Percentiles rank a stretch among this genome's conserved stretches.
These are phyloP conservation scores for Aspergillus fructus DNA, from an alignment of 2,329 filamentous ascomycete species.

Conservation along the genomic window DNA sequence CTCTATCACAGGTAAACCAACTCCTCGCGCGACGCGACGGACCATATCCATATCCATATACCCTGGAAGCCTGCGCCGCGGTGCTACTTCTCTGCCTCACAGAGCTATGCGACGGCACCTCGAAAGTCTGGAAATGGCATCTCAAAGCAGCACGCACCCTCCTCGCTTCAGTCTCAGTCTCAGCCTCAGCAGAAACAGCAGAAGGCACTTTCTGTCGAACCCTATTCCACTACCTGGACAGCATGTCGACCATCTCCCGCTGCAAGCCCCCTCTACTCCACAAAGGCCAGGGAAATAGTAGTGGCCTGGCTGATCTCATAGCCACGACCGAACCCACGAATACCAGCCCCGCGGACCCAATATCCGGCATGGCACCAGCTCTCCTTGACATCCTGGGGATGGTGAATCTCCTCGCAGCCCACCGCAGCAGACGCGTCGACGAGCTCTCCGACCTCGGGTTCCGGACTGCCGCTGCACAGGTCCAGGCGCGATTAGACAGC, in stretches of 20 bases:
- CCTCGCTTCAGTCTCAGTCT: constrained; percentile 30
- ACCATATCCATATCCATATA: constrained; percentile 1
- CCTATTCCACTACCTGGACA: constrained; percentile 37
- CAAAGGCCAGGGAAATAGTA: no score
- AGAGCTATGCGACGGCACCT: constrained; percentile 29
- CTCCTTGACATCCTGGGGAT: constrained; percentile 28
- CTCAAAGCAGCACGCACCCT: constrained; percentile 44
- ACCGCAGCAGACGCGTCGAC: constrained; percentile 27
- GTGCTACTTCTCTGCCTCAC: constrained; percentile 46
- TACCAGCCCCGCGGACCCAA: not conserved
- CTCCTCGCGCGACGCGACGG: constrained; percentile 19
- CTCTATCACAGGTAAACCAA: constrained; percentile 23
- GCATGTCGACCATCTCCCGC: constrained; percentile 31
- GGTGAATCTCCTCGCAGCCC: constrained; percentile 29
- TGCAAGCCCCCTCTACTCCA: constrained; percentile 25
- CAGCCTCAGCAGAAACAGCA: constrained; percentile 24
- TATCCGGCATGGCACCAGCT: constrained; percentile 22
- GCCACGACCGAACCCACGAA: not conserved
- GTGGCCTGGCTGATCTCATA: constrained; percentile 4
- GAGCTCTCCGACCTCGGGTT: constrained; percentile 31
- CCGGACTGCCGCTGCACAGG: constrained; percentile 30
- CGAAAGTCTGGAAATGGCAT: constrained; percentile 20
- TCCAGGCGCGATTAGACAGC: constrained; percentile 39
- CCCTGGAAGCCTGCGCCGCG: constrained; percentile 42
- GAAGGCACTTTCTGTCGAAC: constrained; percentile 40